Conservation (phyloP, 192 early-diverging fungal genomes). For the Backusella tarrabulga region DNA sequence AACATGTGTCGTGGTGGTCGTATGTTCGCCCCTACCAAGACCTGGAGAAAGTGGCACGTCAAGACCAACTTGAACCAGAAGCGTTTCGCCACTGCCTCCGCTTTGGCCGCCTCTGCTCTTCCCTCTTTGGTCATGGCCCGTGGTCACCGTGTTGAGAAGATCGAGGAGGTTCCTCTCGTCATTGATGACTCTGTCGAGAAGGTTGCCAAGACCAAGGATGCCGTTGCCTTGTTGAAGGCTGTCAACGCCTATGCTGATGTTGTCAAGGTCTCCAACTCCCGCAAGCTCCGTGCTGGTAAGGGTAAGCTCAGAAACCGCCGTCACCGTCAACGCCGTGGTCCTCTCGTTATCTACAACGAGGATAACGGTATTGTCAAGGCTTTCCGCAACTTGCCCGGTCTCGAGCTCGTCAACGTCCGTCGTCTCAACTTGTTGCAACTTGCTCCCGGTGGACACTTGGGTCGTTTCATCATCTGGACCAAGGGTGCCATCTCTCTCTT, state of each 20-base stretch:
- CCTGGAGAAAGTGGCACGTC: conserved; percentile 99
- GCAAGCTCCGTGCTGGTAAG: conserved; percentile 95
- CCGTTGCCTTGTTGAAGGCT: conserved; percentile 87
- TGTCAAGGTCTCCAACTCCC: conserved; percentile 92
- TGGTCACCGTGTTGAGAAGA: conserved; percentile 94
- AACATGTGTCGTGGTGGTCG: conserved; percentile 99
- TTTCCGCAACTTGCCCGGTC: conserved; percentile 99
- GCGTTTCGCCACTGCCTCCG: conserved; percentile 96
- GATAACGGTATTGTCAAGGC: conserved; percentile 95
- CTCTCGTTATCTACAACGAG: conserved; percentile 95
- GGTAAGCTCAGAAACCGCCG: conserved; percentile 99
- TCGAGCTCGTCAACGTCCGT: conserved; percentile 91
- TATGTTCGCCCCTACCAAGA: conserved; percentile 99
- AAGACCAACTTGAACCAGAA: conserved; percentile 99
- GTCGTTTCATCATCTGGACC: conserved; percentile 99
- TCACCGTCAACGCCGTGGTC: conserved; percentile 95
- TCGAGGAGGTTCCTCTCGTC: conserved; percentile 95
- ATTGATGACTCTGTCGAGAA: conserved; percentile 82
- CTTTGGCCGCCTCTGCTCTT: conserved; percentile 93
- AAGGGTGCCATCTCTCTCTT: conserved; percentile 88
- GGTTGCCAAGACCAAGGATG: conserved; percentile 92
- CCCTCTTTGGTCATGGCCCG: conserved; percentile 93
- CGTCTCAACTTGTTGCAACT: conserved; percentile 97
- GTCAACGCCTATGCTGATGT: conserved; percentile 95
- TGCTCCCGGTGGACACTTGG: conserved; percentile 99